These are phyloP conservation scores for Syzygium malaccense DNA, from an alignment of 441 rosid genomes.

Conservation along the genomic window DNA sequence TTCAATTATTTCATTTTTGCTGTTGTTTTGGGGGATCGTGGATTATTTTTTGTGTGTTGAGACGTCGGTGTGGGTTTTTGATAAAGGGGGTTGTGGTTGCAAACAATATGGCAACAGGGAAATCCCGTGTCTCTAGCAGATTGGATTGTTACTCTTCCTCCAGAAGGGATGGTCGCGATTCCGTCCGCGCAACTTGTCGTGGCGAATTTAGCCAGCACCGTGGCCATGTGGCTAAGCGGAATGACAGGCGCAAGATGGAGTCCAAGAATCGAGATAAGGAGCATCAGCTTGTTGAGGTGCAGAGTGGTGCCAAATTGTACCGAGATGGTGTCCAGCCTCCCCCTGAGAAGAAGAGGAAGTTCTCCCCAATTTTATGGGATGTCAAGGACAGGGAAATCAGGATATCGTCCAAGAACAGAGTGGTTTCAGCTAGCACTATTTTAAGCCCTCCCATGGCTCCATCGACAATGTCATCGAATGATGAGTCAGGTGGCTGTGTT, in stretches of 20 bases:
- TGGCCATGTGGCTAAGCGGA: conserved; percentile 13
- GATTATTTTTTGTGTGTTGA: background rate
- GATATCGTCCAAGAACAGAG: conserved; percentile 16
- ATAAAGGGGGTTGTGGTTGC: conserved; percentile 53
- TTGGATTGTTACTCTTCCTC: conserved; percentile 8
- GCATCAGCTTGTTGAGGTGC: conserved; percentile 9
- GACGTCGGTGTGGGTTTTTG: conserved; percentile 12
- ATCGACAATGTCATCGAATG: background rate
- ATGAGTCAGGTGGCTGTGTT: conserved; percentile 5
- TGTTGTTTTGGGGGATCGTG: background rate
- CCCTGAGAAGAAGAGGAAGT: conserved; percentile 55
- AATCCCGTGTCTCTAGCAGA: conserved; percentile 41
- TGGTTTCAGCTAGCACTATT: background rate
- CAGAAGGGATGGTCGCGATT: conserved; percentile 15
- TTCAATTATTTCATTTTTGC: background rate
- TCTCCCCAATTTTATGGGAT: conserved; percentile 37
- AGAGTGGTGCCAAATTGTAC: background rate
- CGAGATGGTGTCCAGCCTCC: conserved; percentile 29
- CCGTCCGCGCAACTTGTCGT: background rate
- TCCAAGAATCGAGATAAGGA: conserved; percentile 7
- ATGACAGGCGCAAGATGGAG: conserved; percentile 7
- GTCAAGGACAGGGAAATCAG: conserved; percentile 21
- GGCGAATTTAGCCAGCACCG: conserved; percentile 15
- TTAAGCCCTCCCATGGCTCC: conserved; percentile 3
- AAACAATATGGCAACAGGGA: conserved; percentile 77